A percentile compares a stretch with the other conserved stretches of the same genome.
Evolutionary conservation across 805 yeast species (phyloP).

Genomic region (Candida coquimbonensis): DNA sequence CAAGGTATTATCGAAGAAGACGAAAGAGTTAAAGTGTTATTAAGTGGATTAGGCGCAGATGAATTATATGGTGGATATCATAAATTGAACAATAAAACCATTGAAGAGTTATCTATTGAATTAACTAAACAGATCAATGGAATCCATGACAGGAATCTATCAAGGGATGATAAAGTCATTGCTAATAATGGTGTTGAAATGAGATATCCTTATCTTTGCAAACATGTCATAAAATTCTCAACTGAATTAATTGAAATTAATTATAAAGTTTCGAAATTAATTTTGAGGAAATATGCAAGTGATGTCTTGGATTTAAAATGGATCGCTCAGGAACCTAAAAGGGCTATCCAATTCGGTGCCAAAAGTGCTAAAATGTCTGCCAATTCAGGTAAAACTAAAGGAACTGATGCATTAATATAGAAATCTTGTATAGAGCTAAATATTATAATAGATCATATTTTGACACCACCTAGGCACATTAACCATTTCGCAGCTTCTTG

Average conservation of each 20-base stretch:
- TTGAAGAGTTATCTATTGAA: constrained; percentile 45
- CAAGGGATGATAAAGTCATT: constrained; percentile 88
- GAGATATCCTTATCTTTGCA: constrained; percentile 80
- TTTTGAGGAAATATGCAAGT: constrained; percentile 59
- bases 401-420: constrained; percentile 44
- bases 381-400: constrained; percentile 58
- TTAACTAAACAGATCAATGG: constrained; percentile 64
- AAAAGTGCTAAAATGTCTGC: constrained; percentile 89
- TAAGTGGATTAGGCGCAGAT: constrained; percentile 96
- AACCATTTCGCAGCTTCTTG: constrained; percentile 47
- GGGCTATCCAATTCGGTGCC: constrained; percentile 97
- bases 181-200: constrained; percentile 84
- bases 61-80: constrained; percentile 96
- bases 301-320: constrained; percentile 36
- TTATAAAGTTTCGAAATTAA: constrained; percentile 42
- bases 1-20: constrained; percentile 25
- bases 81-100: constrained; percentile 51
- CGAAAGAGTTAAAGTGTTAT: constrained; percentile 43
- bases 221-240: constrained; percentile 45
- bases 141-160: constrained; percentile 72
- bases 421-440: background rate
- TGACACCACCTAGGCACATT: constrained; percentile 22
- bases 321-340: constrained; percentile 70
- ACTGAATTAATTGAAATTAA: constrained; percentile 42
- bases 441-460: background rate